These are phyloP conservation scores for Ganoderma leucocontextum DNA, from an alignment of 1,284 basidiomycete genomes.

Conservation along the genomic window DNA sequence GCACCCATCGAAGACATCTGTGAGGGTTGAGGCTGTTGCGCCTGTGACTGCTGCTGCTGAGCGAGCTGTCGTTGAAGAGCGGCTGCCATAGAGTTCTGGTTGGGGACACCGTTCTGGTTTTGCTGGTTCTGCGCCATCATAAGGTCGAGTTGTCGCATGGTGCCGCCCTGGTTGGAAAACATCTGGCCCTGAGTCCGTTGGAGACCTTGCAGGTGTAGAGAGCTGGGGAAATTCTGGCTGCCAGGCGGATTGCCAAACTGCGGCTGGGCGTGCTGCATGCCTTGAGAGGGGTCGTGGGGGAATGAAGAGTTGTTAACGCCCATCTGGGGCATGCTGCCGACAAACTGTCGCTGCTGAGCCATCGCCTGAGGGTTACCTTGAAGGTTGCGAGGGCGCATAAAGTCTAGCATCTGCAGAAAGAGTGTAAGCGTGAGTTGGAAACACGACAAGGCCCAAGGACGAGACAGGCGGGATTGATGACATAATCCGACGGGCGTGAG, in stretches of 20 bases:
- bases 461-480: constrained; percentile 31
- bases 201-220: constrained; percentile 24
- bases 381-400: constrained; percentile 19
- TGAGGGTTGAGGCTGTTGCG: constrained; percentile 27
- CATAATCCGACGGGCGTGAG: constrained; percentile 37
- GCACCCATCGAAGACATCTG: constrained; percentile 23
- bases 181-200: constrained; percentile 20
- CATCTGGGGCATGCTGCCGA: constrained; percentile 19
- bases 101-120: constrained; percentile 27
- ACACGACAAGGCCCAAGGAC: constrained; percentile 11
- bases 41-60: constrained; percentile 33
- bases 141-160: constrained; percentile 31
- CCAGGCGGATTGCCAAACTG: constrained; percentile 26
- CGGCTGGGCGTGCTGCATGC: constrained; percentile 20
- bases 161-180: constrained; percentile 23
- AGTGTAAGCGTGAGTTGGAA: constrained; percentile 11
- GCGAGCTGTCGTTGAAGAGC: constrained; percentile 28
- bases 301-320: constrained; percentile 29
- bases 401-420: constrained; percentile 28
- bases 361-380: constrained; percentile 21
- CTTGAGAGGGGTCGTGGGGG: constrained; percentile 27
- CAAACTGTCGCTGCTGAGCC: constrained; percentile 26
- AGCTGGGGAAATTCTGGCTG: constrained; percentile 20
- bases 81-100: constrained; percentile 18
- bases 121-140: constrained; percentile 40